Evolutionary conservation across 2,329 filamentous ascomycete species (phyloP), one percentile per base, ranked within the genome.

Genomic region (Colletotrichum australisinense): DNA sequence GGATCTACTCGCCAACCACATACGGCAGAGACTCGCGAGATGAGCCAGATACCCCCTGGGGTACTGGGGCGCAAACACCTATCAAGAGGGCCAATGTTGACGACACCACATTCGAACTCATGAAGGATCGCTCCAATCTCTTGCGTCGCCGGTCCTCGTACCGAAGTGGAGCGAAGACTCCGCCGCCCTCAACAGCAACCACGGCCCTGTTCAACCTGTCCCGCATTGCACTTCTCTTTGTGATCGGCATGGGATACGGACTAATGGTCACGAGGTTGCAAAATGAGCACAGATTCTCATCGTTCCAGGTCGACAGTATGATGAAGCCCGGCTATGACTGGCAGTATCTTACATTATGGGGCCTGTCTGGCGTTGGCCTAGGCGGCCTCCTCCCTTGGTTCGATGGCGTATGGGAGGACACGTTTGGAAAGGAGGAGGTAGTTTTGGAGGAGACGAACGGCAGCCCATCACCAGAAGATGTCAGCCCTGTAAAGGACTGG

Each of bases 381-480:
- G 97, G 97, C 6, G 93, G 91, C 70, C 83, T 97, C 63, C 84
- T 98, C 70, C 97, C 97, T 1, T 96, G 93, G 89, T 89, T 98
- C 24, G 97, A 99, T 81, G 85, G 88, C 12, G 81, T 95, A 11
- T 97, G 93, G 90, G 91, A 93, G 73, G 85, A 88, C 56, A 81
- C 85, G 8, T 84, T 87, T 76, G 84, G 85, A 9, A 78, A 80
- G 55, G 81, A 81, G 14, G 79, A 79, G 7, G 80, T 79, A 16
- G 78, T 77, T 4, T 76, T 78, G 26, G 82, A 76, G 19, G 42
- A 49, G 42, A 49, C 19, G 42, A 49, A 19, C 42, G 42, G 19
- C 35, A 77, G 67, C 46, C 76, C 73, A 49, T 63, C 73, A 22
- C 57, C 65, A 63, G 78, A 81, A 64, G 80, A 83, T 63, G 67